Conservation (phyloP, 2,329 filamentous ascomycete species). For the Pseudogymnoascus sp. region DNA sequence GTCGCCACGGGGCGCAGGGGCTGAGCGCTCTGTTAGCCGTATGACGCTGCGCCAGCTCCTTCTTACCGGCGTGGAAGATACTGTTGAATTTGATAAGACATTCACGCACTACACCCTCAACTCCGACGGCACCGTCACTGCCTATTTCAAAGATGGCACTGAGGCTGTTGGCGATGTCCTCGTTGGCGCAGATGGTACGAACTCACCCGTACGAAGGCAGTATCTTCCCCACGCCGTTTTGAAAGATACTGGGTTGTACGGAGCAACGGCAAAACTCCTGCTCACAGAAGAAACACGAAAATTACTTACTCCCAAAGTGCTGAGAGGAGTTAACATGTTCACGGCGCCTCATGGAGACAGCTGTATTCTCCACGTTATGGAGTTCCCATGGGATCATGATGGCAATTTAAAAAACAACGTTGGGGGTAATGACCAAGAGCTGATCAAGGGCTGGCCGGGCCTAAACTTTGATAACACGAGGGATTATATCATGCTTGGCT, state of each 20-base stretch:
- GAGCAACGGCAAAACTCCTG: neutral
- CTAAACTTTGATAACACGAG: neutral
- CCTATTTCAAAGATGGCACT: neutral
- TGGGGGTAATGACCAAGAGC: conserved; percentile 7
- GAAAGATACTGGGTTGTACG: neutral
- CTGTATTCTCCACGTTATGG: neutral
- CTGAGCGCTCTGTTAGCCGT: conserved; percentile 21
- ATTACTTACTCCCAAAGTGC: neutral
- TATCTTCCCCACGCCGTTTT: conserved; percentile 27
- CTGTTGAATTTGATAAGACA: conserved; percentile 28
- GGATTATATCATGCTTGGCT: neutral
- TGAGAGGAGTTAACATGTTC: neutral
- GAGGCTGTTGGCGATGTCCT: conserved; percentile 27
- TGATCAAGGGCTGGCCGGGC: conserved; percentile 7
- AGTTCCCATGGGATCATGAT: neutral
- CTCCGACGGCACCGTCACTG: neutral
- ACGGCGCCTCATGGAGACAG: neutral
- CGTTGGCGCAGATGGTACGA: conserved; percentile 26
- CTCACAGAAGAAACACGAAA: neutral
- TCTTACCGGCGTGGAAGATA: conserved; percentile 25
- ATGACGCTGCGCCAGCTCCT: conserved; percentile 29
- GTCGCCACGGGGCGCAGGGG: neutral
- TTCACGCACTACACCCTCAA: conserved; percentile 15
- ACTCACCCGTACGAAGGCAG: conserved; percentile 32
- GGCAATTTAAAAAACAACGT: conserved; percentile 10